Evolutionary conservation across 2,329 filamentous ascomycete species (phyloP).

Genomic region (Colletotrichum chrysophilum): DNA sequence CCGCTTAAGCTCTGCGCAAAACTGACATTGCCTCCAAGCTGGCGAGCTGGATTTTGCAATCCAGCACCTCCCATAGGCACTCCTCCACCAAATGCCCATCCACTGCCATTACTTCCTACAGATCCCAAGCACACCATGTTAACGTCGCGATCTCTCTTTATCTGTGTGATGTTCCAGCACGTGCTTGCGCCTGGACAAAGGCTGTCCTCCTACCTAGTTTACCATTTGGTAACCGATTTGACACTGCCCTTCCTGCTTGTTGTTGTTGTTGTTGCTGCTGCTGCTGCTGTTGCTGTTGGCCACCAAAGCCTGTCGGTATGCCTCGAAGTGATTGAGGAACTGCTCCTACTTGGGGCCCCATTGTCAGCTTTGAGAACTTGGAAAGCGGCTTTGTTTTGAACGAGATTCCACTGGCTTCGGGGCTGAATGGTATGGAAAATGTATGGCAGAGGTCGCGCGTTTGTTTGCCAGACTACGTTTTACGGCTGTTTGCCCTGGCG

Average conservation of each 20-base stretch:
- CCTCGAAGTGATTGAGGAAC: conserved; percentile 67
- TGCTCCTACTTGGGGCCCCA: conserved; percentile 47
- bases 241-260: conserved; percentile 53
- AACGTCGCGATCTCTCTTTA: conserved; percentile 20
- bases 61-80: conserved; percentile 64
- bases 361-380: conserved; percentile 33
- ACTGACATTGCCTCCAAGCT: conserved; percentile 65
- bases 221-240: conserved; percentile 67
- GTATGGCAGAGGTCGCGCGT: not conserved
- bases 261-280: conserved; percentile 51
- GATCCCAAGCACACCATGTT: conserved; percentile 23
- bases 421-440: not conserved
- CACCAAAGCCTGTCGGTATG: conserved; percentile 64
- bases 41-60: conserved; percentile 57
- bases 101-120: conserved; percentile 55
- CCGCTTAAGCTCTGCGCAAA: conserved; percentile 71
- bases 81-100: conserved; percentile 68
- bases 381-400: not conserved
- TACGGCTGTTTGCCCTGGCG: not conserved
- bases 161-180: not conserved
- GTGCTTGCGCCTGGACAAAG: not conserved
- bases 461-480: not conserved
- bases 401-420: not conserved
- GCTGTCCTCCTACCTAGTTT: conserved; percentile 60
- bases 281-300: conserved; percentile 63